Evolutionary conservation across 2,329 filamentous ascomycete genomes (phyloP).

Genomic region (Diaporthe longicolla): DNA sequence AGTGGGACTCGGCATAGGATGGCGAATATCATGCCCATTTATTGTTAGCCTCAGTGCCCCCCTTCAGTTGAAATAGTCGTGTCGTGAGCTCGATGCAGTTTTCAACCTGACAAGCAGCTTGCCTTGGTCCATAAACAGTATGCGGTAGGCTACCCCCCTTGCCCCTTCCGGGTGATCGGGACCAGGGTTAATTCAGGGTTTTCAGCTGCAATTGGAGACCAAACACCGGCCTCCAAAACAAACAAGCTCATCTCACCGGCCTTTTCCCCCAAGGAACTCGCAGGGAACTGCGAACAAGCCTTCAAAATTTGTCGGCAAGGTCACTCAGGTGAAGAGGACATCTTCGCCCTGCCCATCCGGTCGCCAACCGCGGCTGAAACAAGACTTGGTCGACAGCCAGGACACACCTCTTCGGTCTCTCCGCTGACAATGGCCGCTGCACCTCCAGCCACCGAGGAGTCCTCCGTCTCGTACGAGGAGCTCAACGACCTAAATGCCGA

Average conservation of each 20-base stretch:
- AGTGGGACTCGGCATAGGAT: conserved; percentile 26
- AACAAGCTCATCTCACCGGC: conserved; percentile 15
- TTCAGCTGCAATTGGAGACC: conserved; percentile 23
- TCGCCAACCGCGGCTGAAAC: conserved; percentile 22
- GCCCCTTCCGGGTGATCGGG: neutral
- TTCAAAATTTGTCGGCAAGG: conserved; percentile 31
- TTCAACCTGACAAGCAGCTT: neutral
- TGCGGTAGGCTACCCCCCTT: conserved; percentile 5
- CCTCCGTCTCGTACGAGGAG: conserved; percentile 77
- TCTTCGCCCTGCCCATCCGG: conserved; percentile 35
- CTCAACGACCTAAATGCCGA: conserved; percentile 85
- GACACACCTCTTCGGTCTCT: conserved; percentile 15
- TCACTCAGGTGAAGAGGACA: conserved; percentile 28
- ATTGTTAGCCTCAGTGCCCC: conserved; percentile 15
- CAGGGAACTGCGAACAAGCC: conserved; percentile 24
- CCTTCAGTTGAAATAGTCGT: neutral
- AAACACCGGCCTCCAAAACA: conserved; percentile 12
- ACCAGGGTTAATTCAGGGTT: conserved; percentile 27
- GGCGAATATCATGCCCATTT: conserved; percentile 21
- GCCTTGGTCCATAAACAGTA: neutral
- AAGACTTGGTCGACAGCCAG: neutral
- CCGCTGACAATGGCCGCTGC: conserved; percentile 44
- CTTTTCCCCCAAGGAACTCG: conserved; percentile 18
- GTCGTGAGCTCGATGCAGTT: conserved; percentile 16
- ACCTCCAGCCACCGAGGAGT: conserved; percentile 50